Conservation (phyloP, 257 asterid species). For the Primulina huaijiensis region DNA sequence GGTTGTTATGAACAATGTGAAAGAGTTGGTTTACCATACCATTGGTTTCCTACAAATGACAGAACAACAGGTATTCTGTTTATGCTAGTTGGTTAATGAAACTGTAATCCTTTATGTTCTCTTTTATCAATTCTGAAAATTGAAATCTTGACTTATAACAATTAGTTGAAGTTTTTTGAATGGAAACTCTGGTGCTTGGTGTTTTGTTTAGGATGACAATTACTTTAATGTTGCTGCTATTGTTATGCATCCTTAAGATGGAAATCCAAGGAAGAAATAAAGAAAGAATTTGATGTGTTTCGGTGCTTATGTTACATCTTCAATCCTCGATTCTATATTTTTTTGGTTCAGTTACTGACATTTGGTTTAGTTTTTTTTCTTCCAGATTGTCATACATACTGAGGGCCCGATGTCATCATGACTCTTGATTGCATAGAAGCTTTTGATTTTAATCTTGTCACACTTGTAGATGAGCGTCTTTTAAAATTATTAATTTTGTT, state of each 20-base stretch:
- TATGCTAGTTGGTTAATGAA: conserved; percentile 7
- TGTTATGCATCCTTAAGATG: background rate
- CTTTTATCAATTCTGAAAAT: conserved; percentile 5
- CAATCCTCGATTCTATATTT: background rate
- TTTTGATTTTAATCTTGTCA: background rate
- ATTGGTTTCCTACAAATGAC: conserved; percentile 91
- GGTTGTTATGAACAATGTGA: conserved; percentile 66
- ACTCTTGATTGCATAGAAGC: background rate
- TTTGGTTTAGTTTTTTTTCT: background rate
- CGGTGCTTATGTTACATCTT: conserved; percentile 1
- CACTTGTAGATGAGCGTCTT: background rate
- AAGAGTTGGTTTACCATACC: conserved; percentile 80
- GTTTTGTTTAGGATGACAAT: background rate
- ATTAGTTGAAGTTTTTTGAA: background rate
- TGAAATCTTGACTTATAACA: conserved; percentile 10
- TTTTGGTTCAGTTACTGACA: background rate
- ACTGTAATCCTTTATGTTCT: conserved; percentile 10
- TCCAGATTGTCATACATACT: background rate
- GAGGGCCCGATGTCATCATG: background rate
- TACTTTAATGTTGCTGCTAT: background rate
- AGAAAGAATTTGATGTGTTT: background rate
- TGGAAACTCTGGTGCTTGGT: background rate
- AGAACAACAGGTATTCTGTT: conserved; percentile 75
- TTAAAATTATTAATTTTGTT: too few species aligned
- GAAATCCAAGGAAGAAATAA: background rate